Conservation (phyloP, 495 filamentous ascomycete genomes). For the Tuber indicum region DNA sequence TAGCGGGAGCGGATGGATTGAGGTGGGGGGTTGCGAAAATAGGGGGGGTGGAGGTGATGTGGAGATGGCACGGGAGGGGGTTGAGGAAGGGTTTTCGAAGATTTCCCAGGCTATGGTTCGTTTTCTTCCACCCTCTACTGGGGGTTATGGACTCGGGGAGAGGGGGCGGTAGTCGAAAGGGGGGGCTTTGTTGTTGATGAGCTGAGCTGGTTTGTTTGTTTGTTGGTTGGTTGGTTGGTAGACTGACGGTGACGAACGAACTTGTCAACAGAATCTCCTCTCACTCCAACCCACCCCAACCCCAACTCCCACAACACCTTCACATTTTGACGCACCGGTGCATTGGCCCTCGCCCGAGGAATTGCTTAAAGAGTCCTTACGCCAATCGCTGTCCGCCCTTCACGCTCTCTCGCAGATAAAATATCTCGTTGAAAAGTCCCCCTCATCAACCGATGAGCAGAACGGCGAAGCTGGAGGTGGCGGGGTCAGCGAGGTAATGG, state of each 20-base stretch:
- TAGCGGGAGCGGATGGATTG: constrained; percentile 15
- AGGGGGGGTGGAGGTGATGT: constrained; percentile 5
- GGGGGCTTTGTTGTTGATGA: background rate
- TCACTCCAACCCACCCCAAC: constrained; percentile 28
- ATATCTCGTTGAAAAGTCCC: constrained; percentile 15
- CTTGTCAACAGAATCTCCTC: constrained; percentile 27
- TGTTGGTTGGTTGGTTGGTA: background rate
- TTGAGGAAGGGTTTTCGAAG: constrained; percentile 17
- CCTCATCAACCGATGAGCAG: background rate
- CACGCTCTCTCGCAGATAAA: constrained; percentile 32
- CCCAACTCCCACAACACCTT: background rate
- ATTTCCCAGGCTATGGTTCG: constrained; percentile 38
- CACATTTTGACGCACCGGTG: background rate
- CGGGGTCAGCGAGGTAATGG: constrained; percentile 33
- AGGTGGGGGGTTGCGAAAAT: constrained; percentile 17
- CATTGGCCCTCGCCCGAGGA: constrained; percentile 35
- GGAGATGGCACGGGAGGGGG: constrained; percentile 3
- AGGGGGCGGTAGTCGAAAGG: background rate
- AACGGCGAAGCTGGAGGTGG: constrained; percentile 10
- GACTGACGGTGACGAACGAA: constrained; percentile 6
- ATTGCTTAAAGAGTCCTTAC: constrained; percentile 36
- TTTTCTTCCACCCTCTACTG: background rate
- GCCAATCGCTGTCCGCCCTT: constrained; percentile 32
- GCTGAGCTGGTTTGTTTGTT: constrained; percentile 1
- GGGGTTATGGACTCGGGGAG: background rate